A percentile compares a stretch with the other conserved stretches of the same genome.
Conservation (phyloP, 1,284 basidiomycete genomes). For the Apiotrichum sp. region DNA sequence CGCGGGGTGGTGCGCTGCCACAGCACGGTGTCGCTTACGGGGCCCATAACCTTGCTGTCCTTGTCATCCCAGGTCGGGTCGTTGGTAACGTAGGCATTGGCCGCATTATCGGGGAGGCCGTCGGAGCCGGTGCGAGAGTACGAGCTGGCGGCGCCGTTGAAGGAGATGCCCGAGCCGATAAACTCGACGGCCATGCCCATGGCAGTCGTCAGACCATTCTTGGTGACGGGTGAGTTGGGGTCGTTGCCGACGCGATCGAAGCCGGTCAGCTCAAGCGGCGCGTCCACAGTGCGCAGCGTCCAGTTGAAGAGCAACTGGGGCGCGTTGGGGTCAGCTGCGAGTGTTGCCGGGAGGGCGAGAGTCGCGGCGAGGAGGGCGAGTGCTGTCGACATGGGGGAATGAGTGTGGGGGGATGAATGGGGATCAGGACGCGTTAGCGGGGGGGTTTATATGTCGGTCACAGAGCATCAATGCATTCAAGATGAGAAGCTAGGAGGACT, state of each 20-base stretch:
- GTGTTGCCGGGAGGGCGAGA: too few relatives aligned
- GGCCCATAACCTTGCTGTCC: neutral
- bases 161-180: neutral
- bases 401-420: too few relatives aligned
- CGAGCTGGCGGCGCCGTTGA: neutral
- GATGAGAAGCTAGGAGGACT: too few relatives aligned
- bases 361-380: too few relatives aligned
- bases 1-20: neutral
- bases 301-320: neutral
- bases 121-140: neutral
- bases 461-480: too few relatives aligned
- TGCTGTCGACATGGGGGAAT: too few relatives aligned
- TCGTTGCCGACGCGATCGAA: neutral
- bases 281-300: neutral
- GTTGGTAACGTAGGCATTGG: neutral
- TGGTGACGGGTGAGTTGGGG: neutral
- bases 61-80: neutral
- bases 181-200: neutral
- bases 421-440: too few relatives aligned
- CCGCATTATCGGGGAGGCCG: neutral
- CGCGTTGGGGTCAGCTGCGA: neutral
- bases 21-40: neutral
- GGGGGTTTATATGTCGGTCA: too few relatives aligned
- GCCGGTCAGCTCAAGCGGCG: neutral
- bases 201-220: too few relatives aligned